phyloP scores from a whole-genome alignment of 345 rosid species.

The Eucalyptus erythrocorys region DNA sequence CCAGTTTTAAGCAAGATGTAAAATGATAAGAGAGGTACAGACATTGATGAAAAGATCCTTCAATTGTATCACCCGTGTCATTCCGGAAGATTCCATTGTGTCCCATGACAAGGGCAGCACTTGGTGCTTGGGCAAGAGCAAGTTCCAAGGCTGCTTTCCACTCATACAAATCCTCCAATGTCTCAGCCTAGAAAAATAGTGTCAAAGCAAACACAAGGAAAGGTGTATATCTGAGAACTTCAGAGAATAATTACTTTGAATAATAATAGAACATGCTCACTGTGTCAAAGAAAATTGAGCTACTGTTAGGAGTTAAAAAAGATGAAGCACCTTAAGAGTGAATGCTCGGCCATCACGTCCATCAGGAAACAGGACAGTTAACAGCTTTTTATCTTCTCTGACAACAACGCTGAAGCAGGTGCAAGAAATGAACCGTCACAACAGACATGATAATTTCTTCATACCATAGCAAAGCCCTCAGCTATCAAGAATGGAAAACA shows the following conservation, averaged over 20 bases:
- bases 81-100: slow-evolving; percentile 76
- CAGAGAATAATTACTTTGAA: background rate
- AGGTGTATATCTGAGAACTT: background rate
- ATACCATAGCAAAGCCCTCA: background rate
- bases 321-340: slow-evolving; percentile 71
- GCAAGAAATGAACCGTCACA: slow-evolving; percentile 4
- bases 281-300: background rate
- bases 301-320: background rate
- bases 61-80: slow-evolving; percentile 63
- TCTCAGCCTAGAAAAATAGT: slow-evolving; percentile 62
- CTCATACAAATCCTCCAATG: slow-evolving; percentile 81
- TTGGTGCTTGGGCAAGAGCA: slow-evolving; percentile 96
- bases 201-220: background rate
- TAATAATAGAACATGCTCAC: background rate
- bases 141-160: slow-evolving; percentile 94
- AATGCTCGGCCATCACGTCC: slow-evolving; percentile 99
- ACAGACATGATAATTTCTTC: background rate
- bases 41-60: slow-evolving; percentile 83
- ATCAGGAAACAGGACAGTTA: slow-evolving; percentile 96
- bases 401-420: slow-evolving; percentile 77
- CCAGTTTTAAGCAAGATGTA: background rate
- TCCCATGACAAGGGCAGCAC: slow-evolving; percentile 95
- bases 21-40: background rate
- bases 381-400: slow-evolving; percentile 86
- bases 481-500: background rate